Conservation (phyloP, 1,284 basidiomycete species). For the Cerrena zonata region DNA sequence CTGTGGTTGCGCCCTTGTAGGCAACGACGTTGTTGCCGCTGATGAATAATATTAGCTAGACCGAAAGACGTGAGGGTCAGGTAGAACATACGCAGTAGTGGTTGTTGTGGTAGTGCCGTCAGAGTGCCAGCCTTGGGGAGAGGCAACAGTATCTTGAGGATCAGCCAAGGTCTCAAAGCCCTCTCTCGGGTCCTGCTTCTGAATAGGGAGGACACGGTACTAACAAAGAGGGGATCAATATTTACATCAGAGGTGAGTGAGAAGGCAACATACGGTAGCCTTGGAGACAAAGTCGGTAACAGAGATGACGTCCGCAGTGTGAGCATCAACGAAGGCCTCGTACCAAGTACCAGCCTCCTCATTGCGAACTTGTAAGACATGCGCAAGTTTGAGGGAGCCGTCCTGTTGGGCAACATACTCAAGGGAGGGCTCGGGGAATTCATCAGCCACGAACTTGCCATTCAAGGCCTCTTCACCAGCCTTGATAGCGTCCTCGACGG, state of each 20-base stretch:
- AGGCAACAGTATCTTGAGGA: conserved; percentile 36
- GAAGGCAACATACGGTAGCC: conserved; percentile 37
- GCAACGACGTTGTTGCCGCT: conserved; percentile 39
- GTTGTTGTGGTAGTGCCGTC: conserved; percentile 28
- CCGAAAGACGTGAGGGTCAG: no score
- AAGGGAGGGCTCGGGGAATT: conserved; percentile 34
- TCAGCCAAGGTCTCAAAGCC: conserved; percentile 37
- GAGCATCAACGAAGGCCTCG: conserved; percentile 60
- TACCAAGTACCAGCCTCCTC: conserved; percentile 49
- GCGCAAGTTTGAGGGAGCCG: conserved; percentile 45
- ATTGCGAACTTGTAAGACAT: conserved; percentile 54
- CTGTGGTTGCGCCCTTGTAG: conserved; percentile 30
- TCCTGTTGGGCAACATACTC: conserved; percentile 42
- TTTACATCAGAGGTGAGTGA: no score
- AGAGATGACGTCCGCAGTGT: conserved; percentile 47
- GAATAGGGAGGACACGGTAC: conserved; percentile 42
- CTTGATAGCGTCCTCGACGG: conserved; percentile 33
- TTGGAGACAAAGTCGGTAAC: conserved; percentile 50
- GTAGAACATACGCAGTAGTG: conserved; percentile 14
- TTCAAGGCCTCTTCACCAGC: conserved; percentile 35
- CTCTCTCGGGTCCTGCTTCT: conserved; percentile 30
- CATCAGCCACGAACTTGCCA: conserved; percentile 36
- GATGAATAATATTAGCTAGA: neutral
- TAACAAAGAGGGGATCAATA: no score
- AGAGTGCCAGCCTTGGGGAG: conserved; percentile 48